Conservation (phyloP, 108 stramenopile species). For the Schizochytrium sp. region DNA sequence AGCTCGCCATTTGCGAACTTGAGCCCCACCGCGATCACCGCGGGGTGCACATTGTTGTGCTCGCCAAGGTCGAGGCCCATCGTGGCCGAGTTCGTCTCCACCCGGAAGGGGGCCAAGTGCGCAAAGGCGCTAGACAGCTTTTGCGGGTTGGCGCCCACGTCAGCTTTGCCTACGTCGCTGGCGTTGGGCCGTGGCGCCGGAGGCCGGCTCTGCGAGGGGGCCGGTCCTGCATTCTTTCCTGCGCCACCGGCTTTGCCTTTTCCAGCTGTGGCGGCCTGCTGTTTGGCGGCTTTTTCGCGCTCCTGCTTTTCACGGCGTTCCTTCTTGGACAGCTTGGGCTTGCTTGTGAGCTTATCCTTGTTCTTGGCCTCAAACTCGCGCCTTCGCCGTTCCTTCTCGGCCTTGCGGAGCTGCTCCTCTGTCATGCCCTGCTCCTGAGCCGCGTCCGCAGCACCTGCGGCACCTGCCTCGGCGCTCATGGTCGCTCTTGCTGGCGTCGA, state of each 20-base stretch:
- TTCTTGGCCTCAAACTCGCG: constrained; percentile 4
- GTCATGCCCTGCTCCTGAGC: not conserved
- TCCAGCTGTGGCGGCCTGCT: not conserved
- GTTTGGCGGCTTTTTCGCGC: constrained; percentile 77
- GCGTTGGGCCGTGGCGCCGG: too few relatives aligned
- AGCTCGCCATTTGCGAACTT: constrained; percentile 68
- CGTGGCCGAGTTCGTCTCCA: constrained; percentile 19
- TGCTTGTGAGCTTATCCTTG: not conserved
- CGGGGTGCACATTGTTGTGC: constrained; percentile 60
- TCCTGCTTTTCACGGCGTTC: constrained; percentile 86
- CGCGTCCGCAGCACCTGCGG: too few relatives aligned
- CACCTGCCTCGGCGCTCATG: too few relatives aligned
- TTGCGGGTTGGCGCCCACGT: too few relatives aligned
- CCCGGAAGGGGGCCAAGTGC: not conserved
- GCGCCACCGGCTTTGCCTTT: not conserved
- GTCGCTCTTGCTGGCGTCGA: too few relatives aligned
- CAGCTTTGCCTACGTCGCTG: too few relatives aligned
- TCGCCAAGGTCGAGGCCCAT: not conserved
- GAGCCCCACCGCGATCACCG: constrained; percentile 67
- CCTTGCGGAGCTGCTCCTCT: constrained; percentile 4
- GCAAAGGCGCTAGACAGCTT: not conserved
- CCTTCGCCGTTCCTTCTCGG: not conserved
- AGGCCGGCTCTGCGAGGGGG: too few relatives aligned
- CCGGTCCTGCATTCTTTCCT: too few relatives aligned
- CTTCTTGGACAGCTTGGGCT: constrained; percentile 78